Percentiles rank a stretch among this genome's conserved stretches.
Conservation (phyloP, 371 early-diverging fungal species). For the Mortierella sp. region DNA sequence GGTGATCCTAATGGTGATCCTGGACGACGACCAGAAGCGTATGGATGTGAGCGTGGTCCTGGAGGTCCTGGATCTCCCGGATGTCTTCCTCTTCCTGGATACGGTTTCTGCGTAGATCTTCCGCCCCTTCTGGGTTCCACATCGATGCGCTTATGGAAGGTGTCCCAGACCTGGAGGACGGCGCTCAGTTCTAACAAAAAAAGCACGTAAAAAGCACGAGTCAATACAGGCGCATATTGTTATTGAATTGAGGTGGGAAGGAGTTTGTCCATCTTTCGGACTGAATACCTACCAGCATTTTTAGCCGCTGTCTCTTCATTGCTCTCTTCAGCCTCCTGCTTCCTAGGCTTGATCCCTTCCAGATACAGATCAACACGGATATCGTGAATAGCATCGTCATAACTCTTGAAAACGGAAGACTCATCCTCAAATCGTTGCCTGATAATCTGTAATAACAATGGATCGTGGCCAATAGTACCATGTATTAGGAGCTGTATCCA, state of each 20-base stretch:
- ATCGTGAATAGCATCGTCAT: slow-evolving; percentile 59
- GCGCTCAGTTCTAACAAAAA: slow-evolving; percentile 25
- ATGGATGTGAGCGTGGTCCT: slow-evolving; percentile 38
- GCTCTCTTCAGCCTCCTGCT: slow-evolving; percentile 27
- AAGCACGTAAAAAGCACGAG: background rate
- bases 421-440: slow-evolving; percentile 59
- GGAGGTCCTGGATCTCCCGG: slow-evolving; percentile 39
- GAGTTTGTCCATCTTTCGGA: too few species aligned
- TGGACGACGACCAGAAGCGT: slow-evolving; percentile 32
- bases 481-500: background rate
- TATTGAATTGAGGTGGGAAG: too few species aligned
- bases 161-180: slow-evolving; percentile 43
- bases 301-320: slow-evolving; percentile 22
- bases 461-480: background rate
- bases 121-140: slow-evolving; percentile 41
- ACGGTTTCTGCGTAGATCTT: slow-evolving; percentile 29
- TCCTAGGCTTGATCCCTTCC: slow-evolving; percentile 46
- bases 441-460: slow-evolving; percentile 39
- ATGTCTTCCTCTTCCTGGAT: slow-evolving; percentile 23
- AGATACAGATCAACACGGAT: slow-evolving; percentile 54
- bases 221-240: too few species aligned
- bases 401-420: slow-evolving; percentile 55
- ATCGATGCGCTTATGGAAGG: slow-evolving; percentile 37
- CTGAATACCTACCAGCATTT: slow-evolving; percentile 19
- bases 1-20: slow-evolving; percentile 21